phyloP scores from a whole-genome alignment of 2,329 filamentous ascomycete genomes.

The Aspergillus spinulosporus region DNA sequence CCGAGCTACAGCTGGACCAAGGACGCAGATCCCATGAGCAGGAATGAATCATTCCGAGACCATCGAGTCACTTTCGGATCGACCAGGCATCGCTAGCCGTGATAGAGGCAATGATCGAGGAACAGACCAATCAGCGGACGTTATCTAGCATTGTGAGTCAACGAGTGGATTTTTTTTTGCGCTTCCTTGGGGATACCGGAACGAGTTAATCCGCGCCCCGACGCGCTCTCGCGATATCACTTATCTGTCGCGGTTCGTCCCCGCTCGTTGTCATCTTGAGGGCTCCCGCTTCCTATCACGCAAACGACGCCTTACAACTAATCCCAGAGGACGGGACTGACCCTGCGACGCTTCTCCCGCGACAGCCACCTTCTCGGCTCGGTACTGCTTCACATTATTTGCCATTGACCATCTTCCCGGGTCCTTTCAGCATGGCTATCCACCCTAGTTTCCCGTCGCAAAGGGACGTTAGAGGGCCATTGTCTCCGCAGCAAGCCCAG shows the following conservation, averaged over 20 bases:
- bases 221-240: conserved; percentile 9
- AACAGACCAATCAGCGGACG: conserved; percentile 6
- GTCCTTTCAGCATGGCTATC: conserved; percentile 40
- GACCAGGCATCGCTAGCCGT: background rate
- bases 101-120: background rate
- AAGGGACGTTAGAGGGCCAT: conserved; percentile 25
- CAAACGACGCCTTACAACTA: background rate
- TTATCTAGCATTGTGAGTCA: conserved; percentile 12
- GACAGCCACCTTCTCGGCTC: no score
- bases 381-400: background rate
- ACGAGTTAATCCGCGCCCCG: background rate
- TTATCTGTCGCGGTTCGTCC: conserved; percentile 15
- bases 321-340: no score
- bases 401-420: background rate
- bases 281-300: background rate
- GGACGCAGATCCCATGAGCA: background rate
- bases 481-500: conserved; percentile 46
- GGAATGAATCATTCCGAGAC: background rate
- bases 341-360: no score
- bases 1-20: background rate
- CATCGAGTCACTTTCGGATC: background rate
- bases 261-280: background rate
- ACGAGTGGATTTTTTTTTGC: conserved; percentile 7
- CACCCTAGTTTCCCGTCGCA: conserved; percentile 38
- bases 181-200: background rate